These are phyloP conservation scores for Biscogniauxia marginata DNA, from an alignment of 2,329 filamentous ascomycete species.

Conservation along the genomic window DNA sequence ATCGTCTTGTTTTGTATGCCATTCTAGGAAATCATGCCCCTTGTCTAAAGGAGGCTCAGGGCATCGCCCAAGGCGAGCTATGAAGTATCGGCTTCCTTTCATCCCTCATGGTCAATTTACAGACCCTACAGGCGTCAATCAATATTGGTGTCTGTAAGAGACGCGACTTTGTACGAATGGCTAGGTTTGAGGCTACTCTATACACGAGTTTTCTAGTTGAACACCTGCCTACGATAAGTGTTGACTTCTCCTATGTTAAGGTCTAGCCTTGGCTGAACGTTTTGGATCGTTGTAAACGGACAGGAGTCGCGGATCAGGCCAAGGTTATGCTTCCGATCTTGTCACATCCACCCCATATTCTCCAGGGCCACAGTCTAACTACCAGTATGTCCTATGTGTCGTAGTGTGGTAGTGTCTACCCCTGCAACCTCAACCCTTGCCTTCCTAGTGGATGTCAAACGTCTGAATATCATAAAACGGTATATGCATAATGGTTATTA, in stretches of 20 bases:
- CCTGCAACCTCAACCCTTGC: slow-evolving; percentile 34
- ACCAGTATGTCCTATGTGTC: slow-evolving; percentile 25
- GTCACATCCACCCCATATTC: slow-evolving; percentile 35
- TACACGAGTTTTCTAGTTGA: slow-evolving; percentile 1
- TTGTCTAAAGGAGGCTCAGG: slow-evolving; percentile 4
- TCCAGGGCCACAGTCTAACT: slow-evolving; percentile 36
- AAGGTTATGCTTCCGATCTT: slow-evolving; percentile 36
- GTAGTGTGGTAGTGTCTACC: slow-evolving; percentile 31
- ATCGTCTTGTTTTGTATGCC: slow-evolving; percentile 19
- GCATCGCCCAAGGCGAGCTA: slow-evolving; percentile 3
- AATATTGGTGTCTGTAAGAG: too few species aligned
- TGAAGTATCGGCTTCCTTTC: neutral
- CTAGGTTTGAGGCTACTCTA: neutral
- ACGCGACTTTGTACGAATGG: too few species aligned
- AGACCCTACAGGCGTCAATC: neutral
- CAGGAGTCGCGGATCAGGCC: slow-evolving; percentile 32
- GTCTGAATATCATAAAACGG: slow-evolving; percentile 35
- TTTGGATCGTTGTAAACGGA: slow-evolving; percentile 30
- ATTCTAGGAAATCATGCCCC: slow-evolving; percentile 11
- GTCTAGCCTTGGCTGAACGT: slow-evolving; percentile 21
- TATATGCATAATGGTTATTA: slow-evolving; percentile 40
- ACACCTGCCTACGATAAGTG: slow-evolving; percentile 10
- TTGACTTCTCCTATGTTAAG: slow-evolving; percentile 1
- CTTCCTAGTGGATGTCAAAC: slow-evolving; percentile 34
- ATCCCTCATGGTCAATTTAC: neutral